These are phyloP conservation scores for Fallopia convolvulus DNA, from an alignment of 148 eudicot genomes.

Conservation along the genomic window DNA sequence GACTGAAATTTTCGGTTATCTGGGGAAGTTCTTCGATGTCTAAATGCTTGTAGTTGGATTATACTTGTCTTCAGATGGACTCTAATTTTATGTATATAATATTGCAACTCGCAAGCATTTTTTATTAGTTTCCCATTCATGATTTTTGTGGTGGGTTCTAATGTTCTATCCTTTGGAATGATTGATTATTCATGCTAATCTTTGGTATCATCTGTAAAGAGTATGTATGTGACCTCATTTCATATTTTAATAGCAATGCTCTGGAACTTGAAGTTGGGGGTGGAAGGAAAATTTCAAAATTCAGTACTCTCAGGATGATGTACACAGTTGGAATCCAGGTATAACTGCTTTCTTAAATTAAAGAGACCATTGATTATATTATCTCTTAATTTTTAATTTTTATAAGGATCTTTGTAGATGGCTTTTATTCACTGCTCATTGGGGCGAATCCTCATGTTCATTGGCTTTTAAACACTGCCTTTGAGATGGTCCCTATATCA, in stretches of 20 bases:
- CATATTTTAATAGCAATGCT: slow-evolving; percentile 38
- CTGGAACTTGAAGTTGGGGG: slow-evolving; percentile 96
- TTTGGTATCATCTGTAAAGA: slow-evolving; percentile 8
- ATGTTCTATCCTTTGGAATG: background rate
- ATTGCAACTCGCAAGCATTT: background rate
- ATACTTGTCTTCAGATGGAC: background rate
- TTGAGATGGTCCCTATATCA: too few species aligned
- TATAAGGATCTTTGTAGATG: background rate
- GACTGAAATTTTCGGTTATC: background rate
- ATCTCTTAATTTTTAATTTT: background rate
- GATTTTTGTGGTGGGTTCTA: background rate
- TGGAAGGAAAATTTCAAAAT: slow-evolving; percentile 81
- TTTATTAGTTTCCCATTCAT: background rate
- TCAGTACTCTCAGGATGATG: slow-evolving; percentile 78
- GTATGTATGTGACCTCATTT: background rate
- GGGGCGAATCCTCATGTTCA: too few species aligned
- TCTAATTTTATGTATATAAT: background rate
- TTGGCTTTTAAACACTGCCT: too few species aligned
- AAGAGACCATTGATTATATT: background rate
- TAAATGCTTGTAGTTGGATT: background rate
- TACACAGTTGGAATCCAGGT: slow-evolving; percentile 91
- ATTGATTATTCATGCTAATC: background rate
- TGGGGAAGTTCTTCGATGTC: background rate
- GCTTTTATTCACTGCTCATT: too few species aligned
- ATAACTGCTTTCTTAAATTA: background rate